A percentile compares a stretch with the other conserved stretches of the same genome.
Conservation (phyloP, 2,329 filamentous ascomycete genomes). For the Diplodia seriata region DNA sequence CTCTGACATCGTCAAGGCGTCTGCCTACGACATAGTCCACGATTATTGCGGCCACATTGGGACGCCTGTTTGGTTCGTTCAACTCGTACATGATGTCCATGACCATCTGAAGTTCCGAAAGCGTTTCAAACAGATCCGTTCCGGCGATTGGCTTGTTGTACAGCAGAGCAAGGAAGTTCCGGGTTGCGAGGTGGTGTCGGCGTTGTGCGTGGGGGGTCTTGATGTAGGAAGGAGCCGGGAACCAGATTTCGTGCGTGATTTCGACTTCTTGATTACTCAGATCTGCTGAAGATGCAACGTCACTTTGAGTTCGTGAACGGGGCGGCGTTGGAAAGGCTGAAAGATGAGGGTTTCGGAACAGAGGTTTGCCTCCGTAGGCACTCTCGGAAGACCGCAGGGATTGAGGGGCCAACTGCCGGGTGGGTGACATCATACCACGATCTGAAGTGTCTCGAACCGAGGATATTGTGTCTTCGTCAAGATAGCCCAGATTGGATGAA, state of each 20-base stretch:
- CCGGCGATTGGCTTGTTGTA: conserved; percentile 71
- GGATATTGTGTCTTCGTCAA: conserved; percentile 22
- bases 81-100: conserved; percentile 63
- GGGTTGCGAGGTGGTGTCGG: conserved; percentile 69
- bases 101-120: conserved; percentile 67
- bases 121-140: conserved; percentile 66
- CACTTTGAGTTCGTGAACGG: conserved; percentile 31
- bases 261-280: conserved; percentile 32
- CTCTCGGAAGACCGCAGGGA: conserved; percentile 17
- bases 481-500: conserved; percentile 23
- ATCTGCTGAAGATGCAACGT: conserved; percentile 30
- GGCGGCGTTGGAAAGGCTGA: conserved; percentile 22
- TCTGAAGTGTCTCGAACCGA: conserved; percentile 6
- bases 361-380: conserved; percentile 3
- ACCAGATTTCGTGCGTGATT: conserved; percentile 62
- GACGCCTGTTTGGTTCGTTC: conserved; percentile 47
- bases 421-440: conserved; percentile 22
- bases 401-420: conserved; percentile 1
- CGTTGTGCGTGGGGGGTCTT: conserved; percentile 55
- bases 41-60: conserved; percentile 64
- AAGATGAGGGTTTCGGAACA: conserved; percentile 13
- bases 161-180: conserved; percentile 72
- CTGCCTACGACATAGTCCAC: conserved; percentile 66
- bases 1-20: conserved; percentile 69
- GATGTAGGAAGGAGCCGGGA: conserved; percentile 62